Percentiles rank a stretch among this genome's conserved stretches.
phyloP scores from a whole-genome alignment of 768 basidiomycete genomes.

The Tylopilus intermedius region DNA sequence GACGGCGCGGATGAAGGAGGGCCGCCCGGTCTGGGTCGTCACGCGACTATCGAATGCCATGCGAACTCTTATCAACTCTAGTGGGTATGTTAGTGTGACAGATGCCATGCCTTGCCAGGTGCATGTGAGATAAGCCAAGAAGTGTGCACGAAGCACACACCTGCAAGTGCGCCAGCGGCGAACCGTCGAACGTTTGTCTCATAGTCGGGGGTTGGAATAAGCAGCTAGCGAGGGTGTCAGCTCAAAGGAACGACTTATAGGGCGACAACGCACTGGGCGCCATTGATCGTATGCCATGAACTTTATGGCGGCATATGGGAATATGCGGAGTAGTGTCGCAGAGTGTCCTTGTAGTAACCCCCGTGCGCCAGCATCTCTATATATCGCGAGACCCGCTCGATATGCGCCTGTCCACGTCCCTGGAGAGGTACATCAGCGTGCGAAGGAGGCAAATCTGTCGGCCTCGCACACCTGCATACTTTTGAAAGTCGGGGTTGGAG shows the following conservation, averaged over 20 bases:
- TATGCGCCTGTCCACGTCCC: constrained; percentile 86
- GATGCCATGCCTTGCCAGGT: constrained; percentile 66
- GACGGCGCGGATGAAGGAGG: constrained; percentile 53
- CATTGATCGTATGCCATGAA: constrained; percentile 94
- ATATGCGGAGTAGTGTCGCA: constrained; percentile 87
- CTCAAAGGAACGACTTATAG: neutral
- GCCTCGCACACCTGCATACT: constrained; percentile 77
- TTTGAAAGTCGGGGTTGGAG: constrained; percentile 88
- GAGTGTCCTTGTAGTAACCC: constrained; percentile 96
- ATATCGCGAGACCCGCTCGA: constrained; percentile 71
- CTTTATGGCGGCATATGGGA: constrained; percentile 96
- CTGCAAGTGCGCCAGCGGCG: constrained; percentile 81
- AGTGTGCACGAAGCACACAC: constrained; percentile 37
- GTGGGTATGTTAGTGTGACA: constrained; percentile 89
- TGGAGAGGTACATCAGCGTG: constrained; percentile 29
- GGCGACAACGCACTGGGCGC: constrained; percentile 51
- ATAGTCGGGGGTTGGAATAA: constrained; percentile 78
- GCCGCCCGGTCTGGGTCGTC: constrained; percentile 31
- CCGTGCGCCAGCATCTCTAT: constrained; percentile 57
- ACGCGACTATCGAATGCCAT: constrained; percentile 63
- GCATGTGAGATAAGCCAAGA: neutral
- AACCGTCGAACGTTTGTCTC: constrained; percentile 82
- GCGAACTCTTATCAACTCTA: constrained; percentile 92
- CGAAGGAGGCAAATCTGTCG: constrained; percentile 24
- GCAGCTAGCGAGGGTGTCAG: constrained; percentile 41